Percentiles rank a stretch among this genome's conserved stretches.
Evolutionary conservation across 2,329 filamentous ascomycete species (phyloP).

Genomic region (Fusarium sambucinum): DNA sequence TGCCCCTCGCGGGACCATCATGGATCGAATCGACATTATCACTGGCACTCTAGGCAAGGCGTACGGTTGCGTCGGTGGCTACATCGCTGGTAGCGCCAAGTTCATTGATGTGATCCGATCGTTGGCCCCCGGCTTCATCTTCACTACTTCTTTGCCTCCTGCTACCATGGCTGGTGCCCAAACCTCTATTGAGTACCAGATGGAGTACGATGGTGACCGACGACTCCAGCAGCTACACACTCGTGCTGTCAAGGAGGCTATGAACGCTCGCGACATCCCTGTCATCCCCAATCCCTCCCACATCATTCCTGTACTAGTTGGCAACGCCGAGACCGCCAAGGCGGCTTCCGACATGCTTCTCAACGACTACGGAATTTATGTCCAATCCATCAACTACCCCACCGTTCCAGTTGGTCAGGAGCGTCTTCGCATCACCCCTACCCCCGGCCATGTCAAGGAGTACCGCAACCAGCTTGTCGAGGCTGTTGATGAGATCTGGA

Average conservation of each 20-base stretch:
- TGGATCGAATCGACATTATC: slow-evolving; percentile 98
- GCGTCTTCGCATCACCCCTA: slow-evolving; percentile 93
- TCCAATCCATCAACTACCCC: slow-evolving; percentile 99
- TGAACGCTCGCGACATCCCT: slow-evolving; percentile 85
- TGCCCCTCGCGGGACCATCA: slow-evolving; percentile 81
- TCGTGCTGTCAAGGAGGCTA: slow-evolving; percentile 88
- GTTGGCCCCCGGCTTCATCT: slow-evolving; percentile 96
- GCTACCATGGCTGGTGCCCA: slow-evolving; percentile 96
- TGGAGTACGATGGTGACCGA: slow-evolving; percentile 85
- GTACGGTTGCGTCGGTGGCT: slow-evolving; percentile 96
- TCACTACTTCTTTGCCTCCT: slow-evolving; percentile 95
- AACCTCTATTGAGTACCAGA: slow-evolving; percentile 94
- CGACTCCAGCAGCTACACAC: slow-evolving; percentile 96
- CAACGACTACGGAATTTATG: slow-evolving; percentile 91
- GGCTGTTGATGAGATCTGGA: slow-evolving; percentile 90
- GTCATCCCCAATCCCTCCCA: slow-evolving; percentile 98
- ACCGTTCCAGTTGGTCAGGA: slow-evolving; percentile 99
- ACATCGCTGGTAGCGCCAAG: slow-evolving; percentile 89
- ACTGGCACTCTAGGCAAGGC: slow-evolving; percentile 97
- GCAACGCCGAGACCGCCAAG: slow-evolving; percentile 93
- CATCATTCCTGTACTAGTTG: slow-evolving; percentile 93
- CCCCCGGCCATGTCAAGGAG: slow-evolving; percentile 87
- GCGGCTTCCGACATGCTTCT: slow-evolving; percentile 92
- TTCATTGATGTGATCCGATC: slow-evolving; percentile 95
- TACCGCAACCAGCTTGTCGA: slow-evolving; percentile 87